Percentiles rank a stretch among this genome's conserved stretches.
These are phyloP conservation scores for Plantago rigida DNA, from an alignment of 305 asterid species.

Conservation along the genomic window DNA sequence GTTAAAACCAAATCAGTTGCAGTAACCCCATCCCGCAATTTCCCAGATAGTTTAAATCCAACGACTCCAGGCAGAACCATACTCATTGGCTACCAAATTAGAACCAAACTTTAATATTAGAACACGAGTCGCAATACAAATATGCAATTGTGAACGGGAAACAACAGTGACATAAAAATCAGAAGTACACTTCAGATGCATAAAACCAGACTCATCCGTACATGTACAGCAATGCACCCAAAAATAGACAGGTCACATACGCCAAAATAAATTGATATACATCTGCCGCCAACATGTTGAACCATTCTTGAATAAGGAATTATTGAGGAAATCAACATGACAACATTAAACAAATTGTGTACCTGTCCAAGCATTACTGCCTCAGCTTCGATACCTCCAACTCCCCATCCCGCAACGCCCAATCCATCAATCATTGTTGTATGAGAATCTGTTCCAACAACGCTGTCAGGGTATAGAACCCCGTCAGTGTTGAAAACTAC, in stretches of 20 bases:
- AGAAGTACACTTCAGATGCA: not conserved
- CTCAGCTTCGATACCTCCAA: constrained; percentile 76
- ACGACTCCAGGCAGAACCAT: constrained; percentile 81
- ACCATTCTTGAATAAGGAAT: too few species aligned
- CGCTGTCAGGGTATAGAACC: constrained; percentile 66
- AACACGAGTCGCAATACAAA: not conserved
- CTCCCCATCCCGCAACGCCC: constrained; percentile 87
- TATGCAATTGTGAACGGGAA: not conserved
- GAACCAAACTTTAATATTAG: too few species aligned
- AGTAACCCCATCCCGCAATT: constrained; percentile 57
- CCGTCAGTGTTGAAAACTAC: constrained; percentile 76
- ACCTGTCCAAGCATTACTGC: constrained; percentile 78
- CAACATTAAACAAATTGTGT: not conserved
- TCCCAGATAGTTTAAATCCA: constrained; percentile 60
- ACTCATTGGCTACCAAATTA: constrained; percentile 56
- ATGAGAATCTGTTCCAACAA: constrained; percentile 82
- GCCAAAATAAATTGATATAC: not conserved
- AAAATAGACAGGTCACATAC: not conserved
- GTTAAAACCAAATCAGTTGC: constrained; percentile 80
- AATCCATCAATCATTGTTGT: constrained; percentile 84
- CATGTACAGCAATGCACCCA: not conserved
- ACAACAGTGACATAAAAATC: not conserved
- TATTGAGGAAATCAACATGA: not conserved
- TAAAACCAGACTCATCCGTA: not conserved
- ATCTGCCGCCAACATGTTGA: not conserved